Percentiles rank a stretch among this genome's conserved stretches.
Evolutionary conservation across 2,329 filamentous ascomycete species (phyloP).

Genomic region (Apiospora pterosperma): DNA sequence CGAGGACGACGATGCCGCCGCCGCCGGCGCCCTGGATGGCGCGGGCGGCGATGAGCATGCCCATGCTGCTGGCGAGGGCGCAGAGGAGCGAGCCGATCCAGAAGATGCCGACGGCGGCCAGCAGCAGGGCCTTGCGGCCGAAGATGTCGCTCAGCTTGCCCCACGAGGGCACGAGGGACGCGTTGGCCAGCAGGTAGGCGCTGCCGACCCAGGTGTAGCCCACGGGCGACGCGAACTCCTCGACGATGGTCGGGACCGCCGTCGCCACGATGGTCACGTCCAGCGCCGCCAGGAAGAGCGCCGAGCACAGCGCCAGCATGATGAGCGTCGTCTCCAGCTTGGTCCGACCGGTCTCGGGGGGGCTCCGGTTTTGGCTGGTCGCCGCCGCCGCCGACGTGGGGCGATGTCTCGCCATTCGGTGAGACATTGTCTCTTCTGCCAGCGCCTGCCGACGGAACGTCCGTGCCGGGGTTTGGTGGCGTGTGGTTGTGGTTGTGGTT

Average conservation of each 20-base stretch:
- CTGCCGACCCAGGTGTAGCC: conserved; percentile 79
- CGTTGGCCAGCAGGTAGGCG: conserved; percentile 69
- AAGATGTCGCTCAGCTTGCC: conserved; percentile 59
- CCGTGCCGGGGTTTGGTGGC: neutral
- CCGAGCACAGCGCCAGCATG: conserved; percentile 28
- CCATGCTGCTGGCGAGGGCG: conserved; percentile 46
- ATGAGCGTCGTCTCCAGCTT: conserved; percentile 26
- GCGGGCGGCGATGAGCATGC: conserved; percentile 51
- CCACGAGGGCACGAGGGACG: conserved; percentile 67
- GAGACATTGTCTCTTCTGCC: neutral
- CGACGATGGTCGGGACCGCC: conserved; percentile 62
- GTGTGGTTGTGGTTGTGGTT: neutral
- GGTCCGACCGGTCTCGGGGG: conserved; percentile 16
- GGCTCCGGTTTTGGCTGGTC: neutral
- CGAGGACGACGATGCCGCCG: conserved; percentile 55
- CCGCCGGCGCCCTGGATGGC: conserved; percentile 56
- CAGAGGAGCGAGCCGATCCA: conserved; percentile 53
- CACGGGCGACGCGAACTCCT: conserved; percentile 59
- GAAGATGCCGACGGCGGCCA: conserved; percentile 49
- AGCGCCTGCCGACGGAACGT: neutral
- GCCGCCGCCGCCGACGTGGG: neutral
- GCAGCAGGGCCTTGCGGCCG: conserved; percentile 53
- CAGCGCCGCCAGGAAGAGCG: conserved; percentile 51
- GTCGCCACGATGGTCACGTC: conserved; percentile 64
- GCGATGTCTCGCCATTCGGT: neutral